Conservation (phyloP, 345 rosid genomes). For the Acer negundo region DNA sequence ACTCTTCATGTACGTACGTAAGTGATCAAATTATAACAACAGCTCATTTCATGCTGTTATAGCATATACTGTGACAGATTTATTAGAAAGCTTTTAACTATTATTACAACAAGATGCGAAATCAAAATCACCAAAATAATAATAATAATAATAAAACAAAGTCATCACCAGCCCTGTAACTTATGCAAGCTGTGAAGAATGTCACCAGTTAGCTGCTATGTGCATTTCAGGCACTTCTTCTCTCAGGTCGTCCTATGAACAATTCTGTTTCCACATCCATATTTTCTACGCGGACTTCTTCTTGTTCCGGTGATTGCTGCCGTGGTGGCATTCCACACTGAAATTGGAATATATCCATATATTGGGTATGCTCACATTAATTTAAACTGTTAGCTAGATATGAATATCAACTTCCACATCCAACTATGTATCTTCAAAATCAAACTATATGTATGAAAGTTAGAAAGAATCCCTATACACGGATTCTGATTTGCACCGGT, state of each 20-base stretch:
- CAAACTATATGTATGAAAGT: neutral
- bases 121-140: neutral
- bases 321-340: conserved; percentile 41
- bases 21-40: too few species aligned
- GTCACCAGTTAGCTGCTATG: neutral
- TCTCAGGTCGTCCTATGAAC: conserved; percentile 70
- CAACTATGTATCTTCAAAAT: neutral
- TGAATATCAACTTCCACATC: neutral
- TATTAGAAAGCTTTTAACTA: neutral
- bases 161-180: neutral
- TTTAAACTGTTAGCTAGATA: neutral
- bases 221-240: conserved; percentile 19
- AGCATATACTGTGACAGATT: neutral
- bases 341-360: neutral
- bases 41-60: neutral
- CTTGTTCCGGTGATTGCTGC: conserved; percentile 12
- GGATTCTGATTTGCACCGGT: too few species aligned
- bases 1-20: too few species aligned
- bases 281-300: conserved; percentile 21
- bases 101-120: neutral
- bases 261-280: conserved; percentile 81
- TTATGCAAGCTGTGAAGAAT: neutral
- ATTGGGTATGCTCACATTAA: neutral
- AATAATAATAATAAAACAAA: neutral
- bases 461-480: too few species aligned